phyloP scores from a whole-genome alignment of 352 stramenopile genomes.

The Phytophthora pseudosyringae region DNA sequence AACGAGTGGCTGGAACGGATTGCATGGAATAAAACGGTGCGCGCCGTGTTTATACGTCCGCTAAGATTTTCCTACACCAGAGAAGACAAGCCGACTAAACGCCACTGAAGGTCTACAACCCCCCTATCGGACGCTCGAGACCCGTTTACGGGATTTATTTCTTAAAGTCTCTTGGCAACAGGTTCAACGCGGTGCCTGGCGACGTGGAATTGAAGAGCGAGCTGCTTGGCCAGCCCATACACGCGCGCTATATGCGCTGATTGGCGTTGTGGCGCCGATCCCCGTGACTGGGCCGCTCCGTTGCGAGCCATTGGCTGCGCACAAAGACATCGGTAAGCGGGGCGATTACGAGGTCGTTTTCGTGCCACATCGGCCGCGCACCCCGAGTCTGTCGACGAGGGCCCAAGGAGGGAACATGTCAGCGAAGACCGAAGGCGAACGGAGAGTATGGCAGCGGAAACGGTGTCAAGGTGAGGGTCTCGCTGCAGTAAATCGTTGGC shows the following conservation, averaged over 20 bases:
- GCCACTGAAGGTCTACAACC: background rate
- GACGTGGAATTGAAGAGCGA: conserved; percentile 29
- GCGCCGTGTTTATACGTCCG: background rate
- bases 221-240: conserved; percentile 19
- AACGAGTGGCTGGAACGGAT: background rate
- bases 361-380: conserved; percentile 7
- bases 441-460: background rate
- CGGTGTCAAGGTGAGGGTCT: too few species aligned
- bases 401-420: background rate
- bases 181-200: conserved; percentile 9
- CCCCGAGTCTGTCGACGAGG: conserved; percentile 20
- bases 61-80: background rate
- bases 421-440: background rate
- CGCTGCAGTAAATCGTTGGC: too few species aligned
- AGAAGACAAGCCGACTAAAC: background rate
- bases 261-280: conserved; percentile 1
- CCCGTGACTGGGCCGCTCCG: conserved; percentile 19
- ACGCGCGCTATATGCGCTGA: conserved; percentile 4
- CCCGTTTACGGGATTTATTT: conserved; percentile 1
- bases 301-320: conserved; percentile 29
- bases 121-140: background rate
- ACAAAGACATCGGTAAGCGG: conserved; percentile 24
- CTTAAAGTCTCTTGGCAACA: conserved; percentile 11
- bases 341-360: conserved; percentile 22
- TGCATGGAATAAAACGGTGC: background rate